Percentiles rank a stretch among this genome's conserved stretches.
phyloP scores from a whole-genome alignment of 306 rosid species.

The Inga laurina region DNA sequence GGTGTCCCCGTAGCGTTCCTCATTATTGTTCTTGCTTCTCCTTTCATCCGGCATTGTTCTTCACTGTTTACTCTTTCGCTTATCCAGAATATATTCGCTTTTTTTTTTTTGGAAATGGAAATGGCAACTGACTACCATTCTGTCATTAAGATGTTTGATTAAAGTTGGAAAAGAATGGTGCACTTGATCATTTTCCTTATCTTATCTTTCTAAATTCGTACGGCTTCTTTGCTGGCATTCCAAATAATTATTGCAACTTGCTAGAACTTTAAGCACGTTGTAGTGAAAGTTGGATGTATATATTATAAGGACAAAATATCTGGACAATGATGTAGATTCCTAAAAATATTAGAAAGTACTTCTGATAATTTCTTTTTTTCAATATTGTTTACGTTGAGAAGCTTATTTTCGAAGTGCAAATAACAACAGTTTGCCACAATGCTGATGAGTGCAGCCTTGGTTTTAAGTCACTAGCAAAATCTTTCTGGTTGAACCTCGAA shows the following conservation, averaged over 20 bases:
- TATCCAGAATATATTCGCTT: background rate
- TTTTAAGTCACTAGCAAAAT: background rate
- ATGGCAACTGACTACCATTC: conserved; percentile 8
- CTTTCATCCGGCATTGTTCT: conserved; percentile 7
- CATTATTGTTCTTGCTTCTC: background rate
- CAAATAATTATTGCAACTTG: conserved; percentile 13
- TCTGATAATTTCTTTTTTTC: background rate
- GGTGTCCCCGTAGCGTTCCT: background rate
- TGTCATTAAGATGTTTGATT: conserved; percentile 44
- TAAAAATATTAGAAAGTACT: background rate
- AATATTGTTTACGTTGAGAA: conserved; percentile 32
- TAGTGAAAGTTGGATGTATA: conserved; percentile 7
- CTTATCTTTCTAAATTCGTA: background rate
- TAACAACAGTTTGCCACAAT: conserved; percentile 21
- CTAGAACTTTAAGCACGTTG: conserved; percentile 18
- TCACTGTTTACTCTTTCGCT: conserved; percentile 1
- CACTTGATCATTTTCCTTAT: background rate
- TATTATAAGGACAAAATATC: background rate
- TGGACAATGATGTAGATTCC: conserved; percentile 16
- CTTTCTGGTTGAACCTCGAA: background rate
- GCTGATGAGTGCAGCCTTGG: background rate
- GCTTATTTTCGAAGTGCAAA: conserved; percentile 15
- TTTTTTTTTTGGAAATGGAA: conserved; percentile 14
- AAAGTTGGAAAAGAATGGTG: conserved; percentile 36
- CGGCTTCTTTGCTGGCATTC: background rate